Base-by-base conservation (phyloP, 2,329 filamentous ascomycete genomes). In the Chaetomiaceae sp. region DNA sequence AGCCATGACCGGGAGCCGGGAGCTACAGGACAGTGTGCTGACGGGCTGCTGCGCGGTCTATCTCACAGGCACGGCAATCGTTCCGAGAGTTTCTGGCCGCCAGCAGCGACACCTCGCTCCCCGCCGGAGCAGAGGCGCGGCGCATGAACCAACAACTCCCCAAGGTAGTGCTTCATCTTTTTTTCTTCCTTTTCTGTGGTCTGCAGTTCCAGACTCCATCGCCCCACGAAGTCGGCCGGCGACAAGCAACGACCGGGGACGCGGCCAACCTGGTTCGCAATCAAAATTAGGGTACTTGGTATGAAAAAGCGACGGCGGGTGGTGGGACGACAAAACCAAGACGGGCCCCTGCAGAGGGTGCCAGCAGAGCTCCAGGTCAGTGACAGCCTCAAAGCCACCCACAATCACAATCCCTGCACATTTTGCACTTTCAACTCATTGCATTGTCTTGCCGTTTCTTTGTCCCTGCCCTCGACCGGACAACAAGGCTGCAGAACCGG, bases 91-190 rank as follows among this genome's bases (percentile, higher is more conserved):
- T 53, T 52, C 50, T 63, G 42, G 27, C 30, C 45, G 50, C 57
- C 49, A 51, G 51, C 50, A 49, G 59, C 58, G 58, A 62, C 60
- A 58, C 50, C 48, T 62, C 64, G 61, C 63, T 67, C 61, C 58
- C 47, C 14, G 53, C 54, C 46, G 56, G 62, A 57, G 59, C 58
- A 60, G 65, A 67, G 61, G 60, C 60, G 59, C 60, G 57, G 62
- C 67, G 62, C 60, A 72, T 72, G 69, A 71, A 69, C 68, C 64
- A 66, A 64, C 67, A 65, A 64, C 65, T 70, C 46, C 60, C 64
- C 53, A 71, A 71, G 68, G 68, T 70, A 69, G 42, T 57, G 51
- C 39, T 48, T 51, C 50, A 45, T 48, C 49, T 40, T 38, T n/a
- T 41, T 42, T 30, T 42, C 48, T 49, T 43, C 26, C 38, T 39